Conservation (phyloP, 345 rosid genomes). For the Populus nigra region DNA sequence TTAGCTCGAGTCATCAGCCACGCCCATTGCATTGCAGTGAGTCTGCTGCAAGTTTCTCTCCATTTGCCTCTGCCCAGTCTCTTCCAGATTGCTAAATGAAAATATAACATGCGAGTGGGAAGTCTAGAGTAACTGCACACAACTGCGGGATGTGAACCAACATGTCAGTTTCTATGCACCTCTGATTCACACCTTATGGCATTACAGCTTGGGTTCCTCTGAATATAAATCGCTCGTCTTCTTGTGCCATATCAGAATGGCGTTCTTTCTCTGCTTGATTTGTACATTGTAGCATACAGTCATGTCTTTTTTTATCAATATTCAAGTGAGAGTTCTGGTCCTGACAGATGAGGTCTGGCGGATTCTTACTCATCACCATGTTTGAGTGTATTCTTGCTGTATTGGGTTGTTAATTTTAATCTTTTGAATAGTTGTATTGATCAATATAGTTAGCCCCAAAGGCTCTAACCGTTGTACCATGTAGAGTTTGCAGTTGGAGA, state of each 20-base stretch:
- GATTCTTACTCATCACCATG: background rate
- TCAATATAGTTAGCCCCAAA: background rate
- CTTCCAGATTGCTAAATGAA: conserved; percentile 57
- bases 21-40: conserved; percentile 63
- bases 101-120: background rate
- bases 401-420: background rate
- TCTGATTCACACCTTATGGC: background rate
- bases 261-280: conserved; percentile 8
- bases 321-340: conserved; percentile 13
- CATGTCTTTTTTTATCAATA: background rate
- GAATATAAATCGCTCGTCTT: background rate
- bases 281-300: conserved; percentile 37
- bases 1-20: conserved; percentile 47
- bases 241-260: background rate
- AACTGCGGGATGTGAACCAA: background rate
- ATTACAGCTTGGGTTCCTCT: background rate
- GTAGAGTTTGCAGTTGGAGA: background rate
- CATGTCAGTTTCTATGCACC: background rate
- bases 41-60: conserved; percentile 88
- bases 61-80: conserved; percentile 83
- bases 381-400: conserved; percentile 18
- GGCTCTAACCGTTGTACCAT: background rate
- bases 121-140: background rate
- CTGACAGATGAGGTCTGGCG: conserved; percentile 3
- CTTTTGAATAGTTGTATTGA: conserved; percentile 3